Base-by-base conservation (phyloP, 2,329 filamentous ascomycete species). In the Ampelomyces quisqualis region DNA sequence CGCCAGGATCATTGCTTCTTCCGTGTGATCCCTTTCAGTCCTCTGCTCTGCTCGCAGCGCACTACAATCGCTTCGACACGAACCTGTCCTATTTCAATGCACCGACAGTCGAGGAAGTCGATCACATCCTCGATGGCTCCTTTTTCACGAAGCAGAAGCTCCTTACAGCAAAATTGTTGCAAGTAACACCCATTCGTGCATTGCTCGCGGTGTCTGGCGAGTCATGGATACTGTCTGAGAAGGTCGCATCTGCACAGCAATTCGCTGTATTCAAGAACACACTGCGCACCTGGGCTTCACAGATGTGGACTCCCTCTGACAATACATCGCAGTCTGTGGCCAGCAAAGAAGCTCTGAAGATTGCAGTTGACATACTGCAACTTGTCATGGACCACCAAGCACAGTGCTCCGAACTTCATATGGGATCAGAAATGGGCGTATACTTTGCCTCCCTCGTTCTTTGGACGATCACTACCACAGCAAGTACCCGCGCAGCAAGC, bases 221-320 rank as follows among this genome's bases (percentile, higher is more conserved):
- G 36, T 66, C 69, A 11, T 75, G 72, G 72, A 60, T 73, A 7
- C 54, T 74, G n/a, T 67, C 60, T 1, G 68, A 72, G 42, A 73
- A 73, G 34, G 53, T 73, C 2, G 43, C 60, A 17, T 58, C 59
- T 10, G 53, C 55, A 5, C 55, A 57, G 10, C 60, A 64, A n/a
- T 70, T 67, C 43, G 42, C 49, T 11, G 43, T 30, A 5, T 47
- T 66, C 5, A 70, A 68, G 40, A 43, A 51, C 3, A 61, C 57
- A 2, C 52, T 71, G 6, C 53, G 55, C 8, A 47, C 55, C 2
- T 75, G 72, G 72, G 50, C 66, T n/a, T 39, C 37, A 9, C 55
- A 53, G 11, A 44, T 68, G 3, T 67, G 59, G 63, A 43, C 48
- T 13, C 17, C 34, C n/a, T 3, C 37, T 4, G 18, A 28, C 7